These are phyloP conservation scores for Macrolepiota dolichaula DNA, from an alignment of 768 basidiomycete genomes.

Conservation along the genomic window DNA sequence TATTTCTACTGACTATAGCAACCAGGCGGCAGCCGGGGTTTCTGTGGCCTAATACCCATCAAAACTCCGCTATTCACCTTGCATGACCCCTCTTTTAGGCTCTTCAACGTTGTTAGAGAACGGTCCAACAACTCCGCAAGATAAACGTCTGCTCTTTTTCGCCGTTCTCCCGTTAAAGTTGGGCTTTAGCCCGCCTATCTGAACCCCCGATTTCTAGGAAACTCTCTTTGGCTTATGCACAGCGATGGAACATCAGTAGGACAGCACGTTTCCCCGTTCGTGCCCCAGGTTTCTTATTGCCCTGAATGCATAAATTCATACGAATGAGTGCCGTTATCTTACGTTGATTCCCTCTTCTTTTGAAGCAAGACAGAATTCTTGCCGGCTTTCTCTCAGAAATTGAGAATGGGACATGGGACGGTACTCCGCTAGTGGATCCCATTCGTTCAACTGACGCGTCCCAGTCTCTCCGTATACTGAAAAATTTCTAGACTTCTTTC, in stretches of 20 bases:
- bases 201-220: not conserved
- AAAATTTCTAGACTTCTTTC: not conserved
- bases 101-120: not conserved
- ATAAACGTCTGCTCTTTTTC: not conserved
- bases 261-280: not conserved
- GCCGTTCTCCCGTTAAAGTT: slow-evolving; percentile 4
- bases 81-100: not conserved
- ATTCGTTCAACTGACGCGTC: not conserved
- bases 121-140: not conserved
- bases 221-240: not conserved
- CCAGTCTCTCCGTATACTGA: not conserved
- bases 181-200: slow-evolving; percentile 2
- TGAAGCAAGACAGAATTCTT: not conserved
- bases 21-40: not conserved
- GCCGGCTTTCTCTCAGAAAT: not conserved
- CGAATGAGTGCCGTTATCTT: not conserved
- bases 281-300: not conserved
- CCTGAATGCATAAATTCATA: not conserved
- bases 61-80: not conserved
- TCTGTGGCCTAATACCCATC: slow-evolving; percentile 2
- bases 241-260: not conserved
- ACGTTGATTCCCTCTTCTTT: slow-evolving; percentile 2
- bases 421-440: not conserved
- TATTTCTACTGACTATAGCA: slow-evolving; percentile 21
- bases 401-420: not conserved